Evolutionary conservation across 2,329 filamentous ascomycete genomes (phyloP).

Genomic region (Clarireedia homoeocarpa): DNA sequence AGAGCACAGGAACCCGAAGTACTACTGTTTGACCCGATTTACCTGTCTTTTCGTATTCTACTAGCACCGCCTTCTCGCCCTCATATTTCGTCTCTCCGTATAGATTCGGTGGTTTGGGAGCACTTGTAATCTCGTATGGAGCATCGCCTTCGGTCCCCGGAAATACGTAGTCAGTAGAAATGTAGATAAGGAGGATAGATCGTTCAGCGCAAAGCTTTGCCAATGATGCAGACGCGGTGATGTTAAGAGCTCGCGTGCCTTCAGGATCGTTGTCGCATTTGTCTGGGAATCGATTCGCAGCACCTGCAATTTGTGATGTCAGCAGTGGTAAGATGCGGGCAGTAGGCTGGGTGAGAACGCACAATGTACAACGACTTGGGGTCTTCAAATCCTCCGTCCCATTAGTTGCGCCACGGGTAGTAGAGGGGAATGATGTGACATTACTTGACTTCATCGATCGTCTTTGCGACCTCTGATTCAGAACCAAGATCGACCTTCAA

Average conservation of each 20-base stretch:
- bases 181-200: constrained; percentile 62
- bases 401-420: constrained; percentile 11
- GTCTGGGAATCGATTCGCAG: constrained; percentile 82
- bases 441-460: constrained; percentile 48
- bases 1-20: constrained; percentile 75
- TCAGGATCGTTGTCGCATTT: constrained; percentile 74
- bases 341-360: constrained; percentile 26
- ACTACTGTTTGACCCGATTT: constrained; percentile 55
- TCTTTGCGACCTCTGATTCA: constrained; percentile 37
- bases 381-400: constrained; percentile 38
- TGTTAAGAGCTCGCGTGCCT: constrained; percentile 66
- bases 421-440: constrained; percentile 20
- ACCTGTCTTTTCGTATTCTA: constrained; percentile 42
- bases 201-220: constrained; percentile 57
- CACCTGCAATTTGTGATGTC: constrained; percentile 44
- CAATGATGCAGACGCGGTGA: constrained; percentile 59
- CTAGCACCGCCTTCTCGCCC: constrained; percentile 63
- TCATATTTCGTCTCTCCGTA: constrained; percentile 70
- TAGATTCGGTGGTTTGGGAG: constrained; percentile 62
- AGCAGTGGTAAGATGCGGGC: neutral
- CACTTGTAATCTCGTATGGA: constrained; percentile 62
- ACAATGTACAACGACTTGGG: constrained; percentile 77
- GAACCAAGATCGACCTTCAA: constrained; percentile 35
- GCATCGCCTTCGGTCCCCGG: constrained; percentile 68
- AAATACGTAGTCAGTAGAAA: constrained; percentile 79